Base-by-base conservation (phyloP, 2,329 filamentous ascomycete species). In the Aspergillus brunneoviolaceus region DNA sequence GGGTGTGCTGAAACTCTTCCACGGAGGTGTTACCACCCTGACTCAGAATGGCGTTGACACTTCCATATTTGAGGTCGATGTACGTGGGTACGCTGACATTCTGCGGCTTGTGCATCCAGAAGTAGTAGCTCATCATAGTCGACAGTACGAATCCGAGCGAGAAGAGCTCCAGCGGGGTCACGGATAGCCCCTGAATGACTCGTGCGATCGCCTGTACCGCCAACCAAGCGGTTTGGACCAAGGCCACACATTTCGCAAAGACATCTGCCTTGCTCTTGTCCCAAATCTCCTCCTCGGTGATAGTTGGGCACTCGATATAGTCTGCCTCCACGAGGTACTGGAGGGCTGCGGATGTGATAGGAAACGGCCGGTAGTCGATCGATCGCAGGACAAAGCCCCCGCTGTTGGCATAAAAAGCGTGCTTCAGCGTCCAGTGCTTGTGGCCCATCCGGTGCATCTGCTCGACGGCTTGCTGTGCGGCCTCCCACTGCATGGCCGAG, bases 81-180 rank as follows among this genome's bases (percentile, higher is more conserved):
- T 50, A 14, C 2, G 49, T 51, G 12, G 55, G 48, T 5, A 57
- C 49, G 3, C 39, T 49, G 14, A 57, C 55, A 14, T 51, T 51
- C 49, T 57, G 55, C 4, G 55, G 55, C 55, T 57, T 57, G 12
- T 57, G 23, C 48, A 57, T 31, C 55, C 55, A 57, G 39, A 57
- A 57, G 23, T 51, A 57, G 31, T 51, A 57, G 11, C 48, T 57
- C 16, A 21, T 51, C 23, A 57, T 51, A 7, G 55, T 57, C 16
- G 48, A 57, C 14, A 57, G 29, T 7, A 57, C 49, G 23, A 57
- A 57, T 0, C 48, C 49, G 10, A 57, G 42, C 16, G 55, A 51
- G 33, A 51, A 51, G 19, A 57, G 55, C 49, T 57, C 55, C 1
- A 57, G 49, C 3, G 55, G 49, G n/a, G 21, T 42, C 19, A 57